Percentiles rank a stretch among this genome's conserved stretches.
phyloP scores from a whole-genome alignment of 345 rosid genomes.

The Ceriops tagal region DNA sequence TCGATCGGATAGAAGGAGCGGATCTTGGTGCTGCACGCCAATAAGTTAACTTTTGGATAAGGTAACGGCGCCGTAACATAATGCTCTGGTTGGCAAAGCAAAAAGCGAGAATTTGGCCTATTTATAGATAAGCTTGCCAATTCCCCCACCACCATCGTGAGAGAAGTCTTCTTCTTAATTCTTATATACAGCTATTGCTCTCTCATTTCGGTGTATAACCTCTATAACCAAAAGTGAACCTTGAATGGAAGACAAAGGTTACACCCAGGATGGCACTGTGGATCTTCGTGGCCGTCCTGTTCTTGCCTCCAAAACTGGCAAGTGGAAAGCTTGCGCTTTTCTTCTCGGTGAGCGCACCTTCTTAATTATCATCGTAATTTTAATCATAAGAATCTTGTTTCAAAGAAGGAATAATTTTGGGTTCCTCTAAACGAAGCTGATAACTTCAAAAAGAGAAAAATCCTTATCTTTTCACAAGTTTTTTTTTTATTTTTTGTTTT shows the following conservation, averaged over 20 bases:
- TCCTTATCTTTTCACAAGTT: too few species aligned
- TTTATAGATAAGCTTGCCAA: not conserved
- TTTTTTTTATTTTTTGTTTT: too few species aligned
- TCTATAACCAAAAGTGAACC: not conserved
- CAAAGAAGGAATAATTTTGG: too few species aligned
- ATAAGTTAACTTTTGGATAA: too few species aligned
- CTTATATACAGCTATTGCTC: not conserved
- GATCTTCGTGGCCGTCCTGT: constrained; percentile 72
- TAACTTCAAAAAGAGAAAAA: too few species aligned
- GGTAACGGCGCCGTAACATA: too few species aligned
- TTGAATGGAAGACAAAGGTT: constrained; percentile 54
- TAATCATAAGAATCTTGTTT: not conserved
- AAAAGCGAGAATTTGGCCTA: constrained; percentile 4
- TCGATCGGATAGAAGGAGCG: too few species aligned
- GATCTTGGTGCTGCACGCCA: too few species aligned
- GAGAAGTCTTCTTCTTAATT: not conserved
- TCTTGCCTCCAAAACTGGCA: constrained; percentile 64
- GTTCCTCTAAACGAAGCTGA: too few species aligned
- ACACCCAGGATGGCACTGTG: constrained; percentile 78
- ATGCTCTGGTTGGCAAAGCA: not conserved
- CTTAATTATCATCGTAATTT: not conserved
- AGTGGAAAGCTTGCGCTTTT: constrained; percentile 91
- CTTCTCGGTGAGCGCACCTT: constrained; percentile 52
- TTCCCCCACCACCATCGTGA: not conserved
- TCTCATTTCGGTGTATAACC: not conserved